These are phyloP conservation scores for Penicillium sp. DNA, from an alignment of 2,329 filamentous ascomycete genomes.

Conservation along the genomic window DNA sequence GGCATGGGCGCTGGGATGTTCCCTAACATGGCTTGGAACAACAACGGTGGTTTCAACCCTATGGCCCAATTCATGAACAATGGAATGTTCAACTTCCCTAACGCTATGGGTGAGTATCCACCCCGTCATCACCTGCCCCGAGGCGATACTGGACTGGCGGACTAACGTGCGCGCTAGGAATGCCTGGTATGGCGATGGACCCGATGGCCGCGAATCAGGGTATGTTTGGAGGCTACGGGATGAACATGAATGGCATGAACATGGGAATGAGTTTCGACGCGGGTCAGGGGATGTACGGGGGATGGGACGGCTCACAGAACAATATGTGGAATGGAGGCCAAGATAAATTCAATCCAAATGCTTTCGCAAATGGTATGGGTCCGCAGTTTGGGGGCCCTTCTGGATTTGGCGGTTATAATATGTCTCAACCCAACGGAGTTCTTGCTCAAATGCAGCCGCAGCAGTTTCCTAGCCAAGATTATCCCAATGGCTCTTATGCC, in stretches of 20 bases:
- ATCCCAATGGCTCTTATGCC: conserved; percentile 69
- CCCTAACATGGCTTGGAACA: conserved; percentile 43
- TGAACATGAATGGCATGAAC: conserved; percentile 82
- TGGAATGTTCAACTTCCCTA: conserved; percentile 53
- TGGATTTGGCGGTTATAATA: conserved; percentile 61
- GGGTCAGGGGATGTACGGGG: conserved; percentile 64
- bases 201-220: conserved; percentile 43
- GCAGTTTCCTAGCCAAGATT: too few species aligned
- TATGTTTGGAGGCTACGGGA: conserved; percentile 50
- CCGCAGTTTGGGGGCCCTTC: too few species aligned
- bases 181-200: conserved; percentile 81
- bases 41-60: conserved; percentile 59
- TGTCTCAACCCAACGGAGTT: conserved; percentile 58
- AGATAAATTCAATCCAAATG: conserved; percentile 86
- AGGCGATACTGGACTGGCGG: too few species aligned
- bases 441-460: too few species aligned
- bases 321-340: conserved; percentile 67
- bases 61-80: too few species aligned
- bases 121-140: conserved; percentile 7
- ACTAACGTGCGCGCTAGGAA: too few species aligned
- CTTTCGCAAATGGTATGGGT: conserved; percentile 63
- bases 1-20: too few species aligned
- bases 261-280: conserved; percentile 56
- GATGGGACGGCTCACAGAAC: conserved; percentile 63
- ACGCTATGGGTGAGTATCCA: conserved; percentile 91